Base-by-base conservation (phyloP, 2,329 filamentous ascomycete species). In the Ceratocystis ficicola region DNA sequence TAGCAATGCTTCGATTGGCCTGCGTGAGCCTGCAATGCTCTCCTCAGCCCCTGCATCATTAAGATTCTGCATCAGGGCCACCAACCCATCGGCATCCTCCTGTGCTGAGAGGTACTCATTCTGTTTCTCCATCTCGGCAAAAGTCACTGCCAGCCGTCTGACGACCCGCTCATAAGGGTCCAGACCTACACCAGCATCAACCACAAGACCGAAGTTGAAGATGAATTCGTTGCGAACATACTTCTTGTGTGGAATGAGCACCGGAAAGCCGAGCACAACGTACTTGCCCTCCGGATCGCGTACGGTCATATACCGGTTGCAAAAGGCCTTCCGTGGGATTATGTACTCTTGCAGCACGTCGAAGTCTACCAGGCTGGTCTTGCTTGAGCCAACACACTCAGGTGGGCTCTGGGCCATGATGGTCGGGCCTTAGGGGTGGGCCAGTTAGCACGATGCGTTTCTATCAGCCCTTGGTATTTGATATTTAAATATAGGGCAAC, bases 161-260 rank as follows among this genome's bases (percentile, higher is more conserved):
- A 96, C 90, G 41, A 97, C 89, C 69, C 86, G 86, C 75, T 92
- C 90, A 74, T 90, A 95, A 44, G 86, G 87, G 62, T 83, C 83
- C 73, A 88, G 88, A 72, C 95, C 89, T 65, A 79, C 77, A 63
- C 81, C 79, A 60, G 76, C 76, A 63, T 88, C 83, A 62, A 96
- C 80, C 32, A 96, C 87, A 57, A 97, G 80, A 67, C 90, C 91
- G 73, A 97, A 96, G 75, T 97, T 97, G 83, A 97, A 99, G 73
- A 96, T 96, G 79, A 96, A 97, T 75, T 95, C 90, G 76, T 96
- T 96, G 67, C 94, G 87, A 72, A 88, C 85, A 73, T 97, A 96
- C 70, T 87, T 87, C 65, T 86, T 82, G 69, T 91, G 84, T 63
- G 87, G 85, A 73, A 97, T 90, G 73, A 90, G 93, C 64, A 97